Base-by-base conservation (phyloP, 805 yeast genomes). In the Suhomyces vadensis region DNA sequence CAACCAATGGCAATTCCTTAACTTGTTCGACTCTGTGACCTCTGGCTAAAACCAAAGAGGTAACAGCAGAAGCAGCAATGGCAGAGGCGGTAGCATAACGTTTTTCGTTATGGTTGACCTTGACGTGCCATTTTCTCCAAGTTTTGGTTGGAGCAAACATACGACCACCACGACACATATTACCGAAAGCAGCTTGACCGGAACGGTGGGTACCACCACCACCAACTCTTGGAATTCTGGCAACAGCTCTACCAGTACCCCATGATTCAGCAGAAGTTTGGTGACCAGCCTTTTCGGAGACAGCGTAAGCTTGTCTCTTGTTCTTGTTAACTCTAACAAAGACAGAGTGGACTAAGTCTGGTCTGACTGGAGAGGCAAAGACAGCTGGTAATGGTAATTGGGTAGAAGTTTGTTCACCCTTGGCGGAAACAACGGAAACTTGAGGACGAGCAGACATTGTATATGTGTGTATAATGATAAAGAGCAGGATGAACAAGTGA, bases 241-340 rank as follows among this genome's bases (percentile, higher is more conserved):
- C 98, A 72, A 94, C 97, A 79, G 99, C 99, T 83, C 99, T 91
- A 84, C 99, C 99, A 67, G 99, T 94, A 90, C 99, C 99, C 99
- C 99, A 94, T 57, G 99, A 94, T 81, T 90, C 97, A 75, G 99
- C 99, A 56, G 98, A 92, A 78, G 97, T 91, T 82, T 94, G 98
- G 85, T 89, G 96, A 82, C 99, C 99, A 71, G 99, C 99, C 81
- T 90, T 87, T 74, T 84, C 90, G 65, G 98, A 85, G 65, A 94
- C 99, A 74, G 99, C 97, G 86, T 94, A 94, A 77, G 99, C 97
- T 82, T 94, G 99, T 81, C 99, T 90, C 90, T 92, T 92, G 96
- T 94, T 94, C 94, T 94, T 94, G 95, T 91, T 91, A 66, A 94
- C 89, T 73, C 91, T 86, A 74, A 91, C 87, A 87, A 90, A 94